phyloP scores from a whole-genome alignment of 768 basidiomycete species.

The Tricholoma terreum region DNA sequence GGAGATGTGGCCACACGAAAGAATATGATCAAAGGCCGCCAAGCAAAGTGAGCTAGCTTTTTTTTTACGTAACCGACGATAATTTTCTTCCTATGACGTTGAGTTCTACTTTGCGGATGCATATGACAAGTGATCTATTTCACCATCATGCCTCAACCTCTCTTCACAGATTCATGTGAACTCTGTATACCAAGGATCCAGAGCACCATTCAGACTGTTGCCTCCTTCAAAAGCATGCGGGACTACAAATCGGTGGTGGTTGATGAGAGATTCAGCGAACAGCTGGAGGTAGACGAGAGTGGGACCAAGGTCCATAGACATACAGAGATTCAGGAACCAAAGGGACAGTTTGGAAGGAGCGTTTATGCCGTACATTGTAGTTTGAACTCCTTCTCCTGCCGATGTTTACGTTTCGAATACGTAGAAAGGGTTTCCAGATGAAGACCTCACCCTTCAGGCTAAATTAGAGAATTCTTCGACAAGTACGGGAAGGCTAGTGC shows the following conservation, averaged over 20 bases:
- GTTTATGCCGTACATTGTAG: constrained; percentile 75
- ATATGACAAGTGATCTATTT: constrained; percentile 68
- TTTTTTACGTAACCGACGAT: neutral
- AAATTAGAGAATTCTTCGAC: constrained; percentile 78
- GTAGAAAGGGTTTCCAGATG: constrained; percentile 89
- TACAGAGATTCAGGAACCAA: constrained; percentile 74
- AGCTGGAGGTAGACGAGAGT: constrained; percentile 72
- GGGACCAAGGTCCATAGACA: constrained; percentile 71
- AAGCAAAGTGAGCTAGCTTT: constrained; percentile 47
- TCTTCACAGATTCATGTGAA: no score
- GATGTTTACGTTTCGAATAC: no score
- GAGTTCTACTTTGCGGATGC: constrained; percentile 98
- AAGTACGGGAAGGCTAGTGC: constrained; percentile 76
- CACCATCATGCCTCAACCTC: neutral
- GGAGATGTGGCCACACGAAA: constrained; percentile 28
- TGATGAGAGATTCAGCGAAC: constrained; percentile 47
- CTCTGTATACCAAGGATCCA: no score
- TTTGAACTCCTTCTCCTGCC: constrained; percentile 2
- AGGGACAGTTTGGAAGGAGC: constrained; percentile 77
- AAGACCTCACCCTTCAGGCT: constrained; percentile 60
- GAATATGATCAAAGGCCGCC: constrained; percentile 46
- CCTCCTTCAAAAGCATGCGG: constrained; percentile 95
- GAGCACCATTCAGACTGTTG: constrained; percentile 82
- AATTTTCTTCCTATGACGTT: constrained; percentile 44
- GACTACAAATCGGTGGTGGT: constrained; percentile 65